These are phyloP conservation scores for Gonapodya sp. DNA, from an alignment of 192 early-diverging fungal species.

Conservation along the genomic window DNA sequence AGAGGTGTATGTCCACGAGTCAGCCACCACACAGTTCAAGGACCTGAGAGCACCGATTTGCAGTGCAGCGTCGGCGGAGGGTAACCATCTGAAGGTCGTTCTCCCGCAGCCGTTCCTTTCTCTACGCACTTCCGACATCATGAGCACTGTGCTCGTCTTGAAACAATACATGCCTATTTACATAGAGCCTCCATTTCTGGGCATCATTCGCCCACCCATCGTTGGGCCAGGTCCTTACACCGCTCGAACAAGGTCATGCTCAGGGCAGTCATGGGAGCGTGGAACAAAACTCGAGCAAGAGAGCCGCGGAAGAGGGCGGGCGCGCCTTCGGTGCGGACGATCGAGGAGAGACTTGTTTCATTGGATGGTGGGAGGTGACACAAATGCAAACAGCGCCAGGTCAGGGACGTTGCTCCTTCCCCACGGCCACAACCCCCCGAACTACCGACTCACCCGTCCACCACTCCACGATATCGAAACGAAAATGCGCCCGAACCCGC, in stretches of 20 bases:
- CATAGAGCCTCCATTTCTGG: no score
- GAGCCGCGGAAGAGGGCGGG: neutral
- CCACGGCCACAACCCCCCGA: neutral
- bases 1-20: no score
- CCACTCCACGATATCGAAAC: neutral
- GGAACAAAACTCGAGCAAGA: neutral
- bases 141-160: no score
- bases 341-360: neutral
- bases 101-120: no score
- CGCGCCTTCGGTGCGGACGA: slow-evolving; percentile 1
- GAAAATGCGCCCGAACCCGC: neutral
- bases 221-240: neutral
- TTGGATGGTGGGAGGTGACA: neutral
- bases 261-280: slow-evolving; percentile 1
- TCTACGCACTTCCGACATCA: no score
- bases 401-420: no score
- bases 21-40: no score
- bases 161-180: no score
- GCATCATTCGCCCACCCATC: neutral
- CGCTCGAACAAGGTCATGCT: slow-evolving; percentile 9
- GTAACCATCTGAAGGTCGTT: no score
- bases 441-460: neutral
- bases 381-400: no score
- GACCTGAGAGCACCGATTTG: no score
- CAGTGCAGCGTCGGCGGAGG: no score